phyloP scores from a whole-genome alignment of 805 yeast species.

The Starmerella sirachaensis region DNA sequence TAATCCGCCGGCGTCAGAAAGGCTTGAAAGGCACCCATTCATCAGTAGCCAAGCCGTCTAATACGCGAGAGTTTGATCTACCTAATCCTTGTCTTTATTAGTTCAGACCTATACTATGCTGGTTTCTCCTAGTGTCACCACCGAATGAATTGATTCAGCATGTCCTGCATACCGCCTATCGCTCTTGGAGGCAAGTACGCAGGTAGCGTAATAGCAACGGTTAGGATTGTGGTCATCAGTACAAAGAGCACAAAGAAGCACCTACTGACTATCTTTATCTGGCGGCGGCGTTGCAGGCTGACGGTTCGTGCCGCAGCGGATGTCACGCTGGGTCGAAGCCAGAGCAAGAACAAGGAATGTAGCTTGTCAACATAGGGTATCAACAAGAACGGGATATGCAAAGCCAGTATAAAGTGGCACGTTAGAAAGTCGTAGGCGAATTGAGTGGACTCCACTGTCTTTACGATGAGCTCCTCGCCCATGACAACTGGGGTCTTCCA shows the following conservation, averaged over 20 bases:
- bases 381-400: slow-evolving; percentile 67
- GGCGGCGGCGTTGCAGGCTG: slow-evolving; percentile 69
- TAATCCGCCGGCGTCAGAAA: slow-evolving; percentile 19
- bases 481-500: slow-evolving; percentile 71
- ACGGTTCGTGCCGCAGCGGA: slow-evolving; percentile 70
- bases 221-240: slow-evolving; percentile 1
- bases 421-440: slow-evolving; percentile 83
- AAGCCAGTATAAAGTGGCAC: slow-evolving; percentile 68
- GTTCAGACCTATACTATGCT: background rate
- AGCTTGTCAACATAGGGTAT: slow-evolving; percentile 77
- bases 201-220: slow-evolving; percentile 8
- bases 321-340: slow-evolving; percentile 67
- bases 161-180: background rate
- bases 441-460: slow-evolving; percentile 72
- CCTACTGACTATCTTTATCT: slow-evolving; percentile 27
- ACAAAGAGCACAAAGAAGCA: slow-evolving; percentile 12
- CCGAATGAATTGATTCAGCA: background rate
- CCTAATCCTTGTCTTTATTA: background rate
- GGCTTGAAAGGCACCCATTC: background rate
- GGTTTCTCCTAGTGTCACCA: background rate
- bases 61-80: background rate
- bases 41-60: no score
- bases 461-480: slow-evolving; percentile 72
- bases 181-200: background rate
- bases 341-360: slow-evolving; percentile 88